Base-by-base conservation (phyloP, 2,329 filamentous ascomycete genomes). In the Didymosphaeria variabile region DNA sequence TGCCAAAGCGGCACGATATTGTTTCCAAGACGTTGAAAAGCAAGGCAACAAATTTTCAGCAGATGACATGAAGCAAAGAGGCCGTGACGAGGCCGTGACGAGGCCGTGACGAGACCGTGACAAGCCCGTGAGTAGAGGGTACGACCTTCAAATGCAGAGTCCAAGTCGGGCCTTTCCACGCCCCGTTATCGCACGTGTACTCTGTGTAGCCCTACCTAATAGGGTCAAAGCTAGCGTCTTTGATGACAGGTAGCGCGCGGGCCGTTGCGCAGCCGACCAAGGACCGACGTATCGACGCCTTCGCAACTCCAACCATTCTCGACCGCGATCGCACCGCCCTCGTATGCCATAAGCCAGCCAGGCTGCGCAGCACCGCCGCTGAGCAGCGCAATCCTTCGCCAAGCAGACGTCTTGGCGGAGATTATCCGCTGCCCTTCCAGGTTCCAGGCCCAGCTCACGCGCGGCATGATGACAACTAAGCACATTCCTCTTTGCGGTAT, bases 231-330 rank as follows among this genome's bases (percentile, higher is more conserved):
- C 26, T 26, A 46, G 44, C 13, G 44, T 46, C 9, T 46, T 19
- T 12, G 44, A 26, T 26, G 44, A 46, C 44, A 46, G 44, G 44
- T 46, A 46, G 44, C 21, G 44, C 38, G 44, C 44, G 44, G 44
- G 23, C 44, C 44, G 44, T 46, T 46, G 44, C 44, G 44, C 44
- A 13, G 13, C 13, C 36, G 17, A 21, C 44, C 19, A 23, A 15
- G 23, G 5, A 46, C 44, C 44, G 23, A 46, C 44, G 19, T 46
- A 6, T 29, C 4, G 7, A 40, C 44, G 13, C 19, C 44, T 26
- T 46, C 44, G 44, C 44, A 46, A 26, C n/a, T 21, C 44, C 44
- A 46, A 26, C 44, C 44, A 23, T 12, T 46, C 23, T 46, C 5
- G 23, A 23, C 19, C 19, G 19, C n/a, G 17, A n/a, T 15, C 15